Conservation (phyloP, 1,284 basidiomycete genomes). For the Irpex sp. region DNA sequence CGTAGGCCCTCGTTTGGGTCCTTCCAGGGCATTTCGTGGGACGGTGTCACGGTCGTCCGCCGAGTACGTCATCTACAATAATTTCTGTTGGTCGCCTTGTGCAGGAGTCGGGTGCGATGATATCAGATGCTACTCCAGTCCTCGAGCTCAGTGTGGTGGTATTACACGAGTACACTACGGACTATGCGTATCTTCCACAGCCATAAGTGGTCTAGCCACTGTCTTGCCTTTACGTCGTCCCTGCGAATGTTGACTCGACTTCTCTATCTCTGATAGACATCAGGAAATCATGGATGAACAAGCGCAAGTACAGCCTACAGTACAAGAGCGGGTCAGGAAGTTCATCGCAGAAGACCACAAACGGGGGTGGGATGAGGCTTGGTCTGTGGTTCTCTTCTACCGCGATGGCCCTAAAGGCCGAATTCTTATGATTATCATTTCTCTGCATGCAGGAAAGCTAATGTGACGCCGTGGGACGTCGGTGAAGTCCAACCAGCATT, state of each 20-base stretch:
- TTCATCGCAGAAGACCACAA: constrained; percentile 9
- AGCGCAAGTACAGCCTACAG: background rate
- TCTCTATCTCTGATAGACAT: background rate
- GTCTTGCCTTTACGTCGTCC: background rate
- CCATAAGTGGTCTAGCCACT: background rate
- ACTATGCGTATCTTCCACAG: background rate
- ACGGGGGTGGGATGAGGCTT: constrained; percentile 30
- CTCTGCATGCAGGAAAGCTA: constrained; percentile 41
- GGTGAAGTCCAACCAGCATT: constrained; percentile 55
- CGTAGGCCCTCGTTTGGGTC: background rate
- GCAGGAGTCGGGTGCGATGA: background rate
- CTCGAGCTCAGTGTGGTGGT: background rate
- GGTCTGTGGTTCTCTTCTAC: constrained; percentile 17
- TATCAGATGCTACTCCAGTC: background rate
- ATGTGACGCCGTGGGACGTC: constrained; percentile 65
- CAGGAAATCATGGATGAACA: background rate
- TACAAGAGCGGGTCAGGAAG: constrained; percentile 5
- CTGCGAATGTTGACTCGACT: background rate
- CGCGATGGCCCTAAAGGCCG: background rate
- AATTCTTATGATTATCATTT: background rate
- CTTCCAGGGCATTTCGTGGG: background rate
- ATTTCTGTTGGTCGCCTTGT: background rate
- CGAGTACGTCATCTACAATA: background rate
- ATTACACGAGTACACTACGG: background rate
- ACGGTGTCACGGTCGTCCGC: background rate